Conservation (phyloP, 768 basidiomycete species). For the Boletus vinaceobasis region DNA sequence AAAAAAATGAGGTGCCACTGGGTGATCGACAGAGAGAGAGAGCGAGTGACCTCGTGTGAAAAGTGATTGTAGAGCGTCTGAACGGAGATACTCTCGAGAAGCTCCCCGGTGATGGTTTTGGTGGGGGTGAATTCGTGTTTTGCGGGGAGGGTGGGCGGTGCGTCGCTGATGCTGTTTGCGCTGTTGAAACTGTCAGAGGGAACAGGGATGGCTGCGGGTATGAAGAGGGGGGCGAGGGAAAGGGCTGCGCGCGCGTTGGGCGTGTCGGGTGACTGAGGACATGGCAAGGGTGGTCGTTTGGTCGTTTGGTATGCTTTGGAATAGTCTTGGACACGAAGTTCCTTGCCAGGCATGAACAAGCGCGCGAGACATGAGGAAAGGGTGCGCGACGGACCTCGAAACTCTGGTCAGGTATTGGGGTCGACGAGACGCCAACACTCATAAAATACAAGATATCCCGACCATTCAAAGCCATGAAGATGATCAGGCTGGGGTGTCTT, state of each 20-base stretch:
- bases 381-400: conserved; percentile 25
- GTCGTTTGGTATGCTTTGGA: conserved; percentile 45
- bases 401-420: conserved; percentile 15
- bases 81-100: conserved; percentile 38
- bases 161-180: not conserved
- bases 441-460: conserved; percentile 25
- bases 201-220: conserved; percentile 35
- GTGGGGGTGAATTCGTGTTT: conserved; percentile 29
- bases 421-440: conserved; percentile 23
- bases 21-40: not conserved
- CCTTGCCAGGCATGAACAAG: conserved; percentile 34
- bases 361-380: not conserved
- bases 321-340: conserved; percentile 55
- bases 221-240: conserved; percentile 50
- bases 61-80: conserved; percentile 36
- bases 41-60: conserved; percentile 39
- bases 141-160: conserved; percentile 8
- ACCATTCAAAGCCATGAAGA: conserved; percentile 12
- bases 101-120: conserved; percentile 20
- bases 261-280: conserved; percentile 45
- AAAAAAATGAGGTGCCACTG: conserved; percentile 1
- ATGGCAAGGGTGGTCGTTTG: conserved; percentile 46
- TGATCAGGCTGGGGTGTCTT: too few species aligned
- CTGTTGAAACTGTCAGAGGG: not conserved
- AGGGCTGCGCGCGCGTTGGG: conserved; percentile 41